A percentile compares a stretch with the other conserved stretches of the same genome.
phyloP scores from a whole-genome alignment of 345 rosid genomes.

The Boechera divaricarpa region DNA sequence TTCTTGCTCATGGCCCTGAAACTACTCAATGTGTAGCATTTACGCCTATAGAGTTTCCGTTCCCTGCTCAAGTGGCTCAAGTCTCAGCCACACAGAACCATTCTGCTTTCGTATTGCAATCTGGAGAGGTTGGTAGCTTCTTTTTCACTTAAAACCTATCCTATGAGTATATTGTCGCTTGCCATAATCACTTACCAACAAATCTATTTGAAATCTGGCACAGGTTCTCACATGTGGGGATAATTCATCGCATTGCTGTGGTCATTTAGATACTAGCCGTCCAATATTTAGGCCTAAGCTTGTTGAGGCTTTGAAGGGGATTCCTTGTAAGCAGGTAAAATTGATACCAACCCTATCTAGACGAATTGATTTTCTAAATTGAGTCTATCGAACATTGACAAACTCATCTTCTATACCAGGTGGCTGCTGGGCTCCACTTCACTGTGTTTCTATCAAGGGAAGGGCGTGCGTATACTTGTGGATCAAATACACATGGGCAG shows the following conservation, averaged over 20 bases:
- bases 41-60: constrained; percentile 71
- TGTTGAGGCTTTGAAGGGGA: constrained; percentile 79
- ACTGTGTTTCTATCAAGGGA: constrained; percentile 83
- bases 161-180: neutral
- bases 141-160: neutral
- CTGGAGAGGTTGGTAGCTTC: constrained; percentile 80
- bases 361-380: neutral
- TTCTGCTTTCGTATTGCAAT: constrained; percentile 81
- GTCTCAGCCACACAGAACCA: constrained; percentile 94
- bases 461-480: constrained; percentile 82
- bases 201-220: neutral
- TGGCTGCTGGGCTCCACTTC: constrained; percentile 88
- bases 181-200: neutral
- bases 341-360: constrained; percentile 12
- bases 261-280: constrained; percentile 74
- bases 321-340: constrained; percentile 84
- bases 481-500: constrained; percentile 83
- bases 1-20: constrained; percentile 95
- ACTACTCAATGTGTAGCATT: constrained; percentile 90
- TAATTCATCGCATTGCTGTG: constrained; percentile 91
- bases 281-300: constrained; percentile 87
- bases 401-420: constrained; percentile 57
- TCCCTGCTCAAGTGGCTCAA: constrained; percentile 64
- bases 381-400: neutral
- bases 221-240: constrained; percentile 98